Evolutionary conservation across 441 rosid genomes (phyloP).

Genomic region (Eutrema salsugineum): DNA sequence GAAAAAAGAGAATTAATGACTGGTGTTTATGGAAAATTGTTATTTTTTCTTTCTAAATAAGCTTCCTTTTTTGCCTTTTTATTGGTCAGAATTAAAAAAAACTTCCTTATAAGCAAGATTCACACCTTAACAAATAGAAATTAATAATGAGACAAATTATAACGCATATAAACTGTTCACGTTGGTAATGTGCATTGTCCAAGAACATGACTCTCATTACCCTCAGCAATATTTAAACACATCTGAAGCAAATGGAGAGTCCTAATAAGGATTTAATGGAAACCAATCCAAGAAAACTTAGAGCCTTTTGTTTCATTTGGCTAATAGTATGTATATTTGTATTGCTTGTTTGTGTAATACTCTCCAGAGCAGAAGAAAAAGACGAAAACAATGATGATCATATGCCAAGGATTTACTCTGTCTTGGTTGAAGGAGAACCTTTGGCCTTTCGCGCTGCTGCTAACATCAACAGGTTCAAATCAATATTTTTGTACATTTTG

Average conservation of each 20-base stretch:
- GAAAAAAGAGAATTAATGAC: background rate
- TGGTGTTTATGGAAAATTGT: no score
- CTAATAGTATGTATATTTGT: constrained; percentile 15
- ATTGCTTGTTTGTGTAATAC: constrained; percentile 9
- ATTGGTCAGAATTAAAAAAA: background rate
- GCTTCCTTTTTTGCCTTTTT: background rate
- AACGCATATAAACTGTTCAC: constrained; percentile 29
- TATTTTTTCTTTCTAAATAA: background rate
- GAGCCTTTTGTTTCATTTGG: constrained; percentile 18
- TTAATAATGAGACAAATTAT: background rate
- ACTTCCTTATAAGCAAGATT: constrained; percentile 22
- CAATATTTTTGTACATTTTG: background rate
- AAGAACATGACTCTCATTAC: constrained; percentile 23
- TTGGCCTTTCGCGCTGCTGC: constrained; percentile 40
- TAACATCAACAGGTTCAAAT: constrained; percentile 39
- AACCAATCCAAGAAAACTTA: constrained; percentile 13
- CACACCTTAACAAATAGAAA: constrained; percentile 19
- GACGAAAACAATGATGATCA: background rate
- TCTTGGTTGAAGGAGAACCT: constrained; percentile 41
- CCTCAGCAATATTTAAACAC: constrained; percentile 10
- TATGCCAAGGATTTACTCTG: constrained; percentile 27
- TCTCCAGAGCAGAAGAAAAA: constrained; percentile 24
- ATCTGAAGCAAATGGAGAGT: constrained; percentile 14
- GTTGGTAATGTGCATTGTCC: constrained; percentile 23
- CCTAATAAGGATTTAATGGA: constrained; percentile 23